Base-by-base conservation (phyloP, 2,329 filamentous ascomycete genomes). In the Ophiostoma montium region DNA sequence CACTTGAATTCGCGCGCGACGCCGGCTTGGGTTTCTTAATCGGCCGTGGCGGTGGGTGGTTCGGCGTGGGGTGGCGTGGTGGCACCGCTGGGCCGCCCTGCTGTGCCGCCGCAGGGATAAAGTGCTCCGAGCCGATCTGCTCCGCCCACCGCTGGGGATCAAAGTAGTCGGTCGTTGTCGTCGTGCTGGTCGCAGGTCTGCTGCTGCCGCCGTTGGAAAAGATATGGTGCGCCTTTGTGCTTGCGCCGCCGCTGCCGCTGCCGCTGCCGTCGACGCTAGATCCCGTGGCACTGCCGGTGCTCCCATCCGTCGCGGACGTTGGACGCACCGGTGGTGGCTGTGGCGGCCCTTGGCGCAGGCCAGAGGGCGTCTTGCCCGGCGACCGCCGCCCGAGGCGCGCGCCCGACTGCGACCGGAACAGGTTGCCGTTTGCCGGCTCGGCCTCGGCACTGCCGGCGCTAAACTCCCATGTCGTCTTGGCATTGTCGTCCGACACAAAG, bases 21-120 rank as follows among this genome's bases (percentile, higher is more conserved):
- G 72, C 70, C 33, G 75, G 72, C 60, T 76, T 82, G 0, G 74
- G 68, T 59, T 78, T 82, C 63, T 76, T 81, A 12, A 74, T 71
- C 35, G 71, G 53, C 4, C 53, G 53, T 15, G 47, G n/a, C 3
- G 35, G 23, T 8, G 47, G 45, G 70, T 33, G 74, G 67, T 36
- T 57, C 58, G 31, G 63, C 53, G 36, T 72, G 65, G 5, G 67
- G 69, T 15, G 72, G 71, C 8, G 72, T 72, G 2, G 60, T 59
- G 71, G 65, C 10, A 63, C 58, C 15, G 64, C 59, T 0, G 62
- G 55, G 12, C 62, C 54, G 12, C 33, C 27, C 11, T 48, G 46
- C 12, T 43, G 30, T 1, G 30, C 19, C 23, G 65, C 62, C 16
- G 67, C 68, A 0, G 74, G 73, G 30, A 67, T 69, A 57, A 79